A percentile compares a stretch with the other conserved stretches of the same genome.
Conservation (phyloP, 2,329 filamentous ascomycete species). For the Neopestalotiopsis clavispora region DNA sequence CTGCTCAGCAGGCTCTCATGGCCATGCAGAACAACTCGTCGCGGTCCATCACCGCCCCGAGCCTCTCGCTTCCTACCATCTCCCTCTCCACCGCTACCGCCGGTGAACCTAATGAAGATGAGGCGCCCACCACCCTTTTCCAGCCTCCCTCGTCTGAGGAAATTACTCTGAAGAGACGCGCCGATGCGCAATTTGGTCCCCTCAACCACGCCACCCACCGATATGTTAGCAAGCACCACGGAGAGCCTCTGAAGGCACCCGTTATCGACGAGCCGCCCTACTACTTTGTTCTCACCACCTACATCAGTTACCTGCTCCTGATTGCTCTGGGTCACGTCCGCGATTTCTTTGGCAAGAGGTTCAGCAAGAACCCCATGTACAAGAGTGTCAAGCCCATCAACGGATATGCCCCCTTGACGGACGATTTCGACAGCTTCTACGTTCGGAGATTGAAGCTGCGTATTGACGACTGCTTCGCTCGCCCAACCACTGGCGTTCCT, state of each 20-base stretch:
- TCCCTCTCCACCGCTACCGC: conserved; percentile 86
- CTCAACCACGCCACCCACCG: conserved; percentile 80
- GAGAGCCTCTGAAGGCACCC: conserved; percentile 78
- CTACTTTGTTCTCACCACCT: conserved; percentile 95
- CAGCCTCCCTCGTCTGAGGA: conserved; percentile 87
- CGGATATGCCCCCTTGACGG: conserved; percentile 94
- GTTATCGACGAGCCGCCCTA: conserved; percentile 96
- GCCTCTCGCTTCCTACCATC: conserved; percentile 84
- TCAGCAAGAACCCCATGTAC: conserved; percentile 82
- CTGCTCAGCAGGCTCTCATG: conserved; percentile 71
- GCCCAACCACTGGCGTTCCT: conserved; percentile 90
- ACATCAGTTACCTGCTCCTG: conserved; percentile 95
- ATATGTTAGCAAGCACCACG: conserved; percentile 88
- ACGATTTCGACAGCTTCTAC: conserved; percentile 99
- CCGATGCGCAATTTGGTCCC: conserved; percentile 91
- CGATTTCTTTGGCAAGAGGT: conserved; percentile 97
- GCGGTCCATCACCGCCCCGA: conserved; percentile 71
- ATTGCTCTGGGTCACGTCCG: conserved; percentile 95
- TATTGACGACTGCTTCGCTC: conserved; percentile 95
- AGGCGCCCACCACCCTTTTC: conserved; percentile 80
- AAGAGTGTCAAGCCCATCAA: conserved; percentile 80
- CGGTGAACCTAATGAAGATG: conserved; percentile 74
- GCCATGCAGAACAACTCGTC: conserved; percentile 65
- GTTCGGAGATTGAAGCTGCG: conserved; percentile 89
- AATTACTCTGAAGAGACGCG: conserved; percentile 72